Conservation (phyloP, 1,139 yeast genomes). For the Diutina neorugosa region DNA sequence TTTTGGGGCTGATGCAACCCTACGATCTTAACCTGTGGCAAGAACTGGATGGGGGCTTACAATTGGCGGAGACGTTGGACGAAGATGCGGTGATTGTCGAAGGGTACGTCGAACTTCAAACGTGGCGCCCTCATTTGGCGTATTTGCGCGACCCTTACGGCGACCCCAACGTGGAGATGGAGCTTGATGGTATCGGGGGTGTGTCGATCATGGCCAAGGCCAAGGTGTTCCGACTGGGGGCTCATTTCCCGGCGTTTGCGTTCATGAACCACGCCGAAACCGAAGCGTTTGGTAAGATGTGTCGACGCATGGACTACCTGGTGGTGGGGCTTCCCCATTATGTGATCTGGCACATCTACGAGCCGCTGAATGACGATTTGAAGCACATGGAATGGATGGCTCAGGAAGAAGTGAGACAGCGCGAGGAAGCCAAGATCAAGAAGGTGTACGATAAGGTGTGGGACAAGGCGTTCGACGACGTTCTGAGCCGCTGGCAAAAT, state of each 20-base stretch:
- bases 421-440: conserved; percentile 52
- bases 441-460: conserved; percentile 66
- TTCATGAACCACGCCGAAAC: conserved; percentile 89
- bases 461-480: conserved; percentile 68
- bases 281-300: conserved; percentile 83
- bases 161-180: conserved; percentile 79
- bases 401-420: conserved; percentile 67
- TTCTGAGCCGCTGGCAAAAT: conserved; percentile 51
- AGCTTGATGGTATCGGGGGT: conserved; percentile 85
- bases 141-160: conserved; percentile 80
- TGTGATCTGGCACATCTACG: conserved; percentile 88
- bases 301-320: conserved; percentile 68
- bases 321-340: conserved; percentile 84
- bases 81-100: conserved; percentile 89
- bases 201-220: conserved; percentile 78
- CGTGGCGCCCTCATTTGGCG: conserved; percentile 88
- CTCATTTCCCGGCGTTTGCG: conserved; percentile 84
- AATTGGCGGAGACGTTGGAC: conserved; percentile 61
- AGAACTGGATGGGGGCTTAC: conserved; percentile 74
- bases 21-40: conserved; percentile 89
- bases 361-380: conserved; percentile 76
- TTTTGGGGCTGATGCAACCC: conserved; percentile 67
- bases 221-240: conserved; percentile 64
- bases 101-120: conserved; percentile 85
- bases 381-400: conserved; percentile 98